phyloP scores from a whole-genome alignment of 257 asterid genomes.

The Nicotiana tomentosiformis region DNA sequence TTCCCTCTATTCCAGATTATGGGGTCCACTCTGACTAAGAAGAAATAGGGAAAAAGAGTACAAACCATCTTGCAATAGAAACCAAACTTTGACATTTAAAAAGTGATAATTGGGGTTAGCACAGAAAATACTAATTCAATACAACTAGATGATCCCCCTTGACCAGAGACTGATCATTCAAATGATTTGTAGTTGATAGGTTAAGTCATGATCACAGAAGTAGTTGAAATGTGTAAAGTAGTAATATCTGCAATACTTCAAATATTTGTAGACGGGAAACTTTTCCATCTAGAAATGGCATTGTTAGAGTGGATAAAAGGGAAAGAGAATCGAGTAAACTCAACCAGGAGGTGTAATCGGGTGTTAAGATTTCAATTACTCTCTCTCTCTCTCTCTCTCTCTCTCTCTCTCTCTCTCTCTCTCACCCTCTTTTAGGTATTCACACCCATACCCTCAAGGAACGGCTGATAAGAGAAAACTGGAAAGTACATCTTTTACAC shows the following conservation, averaged over 20 bases:
- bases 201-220: neutral
- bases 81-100: neutral
- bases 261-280: neutral
- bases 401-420: neutral
- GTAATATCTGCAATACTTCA: neutral
- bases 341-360: neutral
- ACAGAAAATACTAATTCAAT: neutral
- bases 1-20: neutral
- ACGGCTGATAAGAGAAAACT: neutral
- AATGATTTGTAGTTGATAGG: neutral
- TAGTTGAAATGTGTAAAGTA: neutral
- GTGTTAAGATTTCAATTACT: neutral
- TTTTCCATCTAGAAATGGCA: neutral
- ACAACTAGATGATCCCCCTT: neutral
- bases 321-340: neutral
- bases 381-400: neutral
- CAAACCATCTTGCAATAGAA: neutral
- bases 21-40: neutral
- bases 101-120: neutral
- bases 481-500: neutral
- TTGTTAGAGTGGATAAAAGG: neutral
- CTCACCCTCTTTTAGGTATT: neutral
- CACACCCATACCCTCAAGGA: neutral
- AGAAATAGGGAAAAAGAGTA: neutral
- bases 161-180: neutral